Base-by-base conservation (phyloP, 495 filamentous ascomycete genomes). In the Cudoniella acicularis region DNA sequence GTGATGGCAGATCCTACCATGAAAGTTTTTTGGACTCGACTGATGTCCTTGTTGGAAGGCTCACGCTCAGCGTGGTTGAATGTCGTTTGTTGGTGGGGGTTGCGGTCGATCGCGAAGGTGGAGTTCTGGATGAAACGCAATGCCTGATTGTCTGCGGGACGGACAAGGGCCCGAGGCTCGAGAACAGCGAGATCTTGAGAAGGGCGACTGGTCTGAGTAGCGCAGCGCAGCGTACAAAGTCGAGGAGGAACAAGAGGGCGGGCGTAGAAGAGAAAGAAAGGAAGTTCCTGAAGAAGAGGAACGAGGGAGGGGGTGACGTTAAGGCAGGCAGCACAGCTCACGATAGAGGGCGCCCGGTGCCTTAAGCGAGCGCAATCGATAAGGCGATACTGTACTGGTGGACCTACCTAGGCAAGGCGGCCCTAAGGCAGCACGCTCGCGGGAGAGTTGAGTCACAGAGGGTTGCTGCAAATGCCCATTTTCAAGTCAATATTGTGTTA, bases 281-380 rank as follows among this genome's bases (percentile, higher is more conserved):
- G 36, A 41, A 21, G 13, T 6, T 47, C 6, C 8, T 52, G 24
- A 2, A 24, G 20, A 46, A 21, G 22, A 43, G 54, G 23, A 18
- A 36, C 2, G 20, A 30, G 17, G 52, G 52, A 54, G 20, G 52
- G 30, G 20, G 42, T 43, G 52, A 24, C 20, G 48, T 50, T 21
- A 26, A 42, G 27, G 18, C 17, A 49, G 47, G 47, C 47, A 49
- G 47, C 30, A 26, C 18, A 54, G 52, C 30, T 24, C 20, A 43
- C 36, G 18, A 17, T 17, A 4, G 21, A 16, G 10, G 10, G 6
- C 10, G 8, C 23, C 2, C 24, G 17, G 9, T 13, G 24, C 2
- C 2, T 10, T 43, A 43, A 40, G 52, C 52, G 27, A 54, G 30
- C 24, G 23, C 40, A 54, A 54, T 54, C 52, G 52, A 54, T 54